Percentiles rank a stretch among this genome's conserved stretches.
Evolutionary conservation across 495 filamentous ascomycete genomes (phyloP).

Genomic region (Penicillium paxilli): DNA sequence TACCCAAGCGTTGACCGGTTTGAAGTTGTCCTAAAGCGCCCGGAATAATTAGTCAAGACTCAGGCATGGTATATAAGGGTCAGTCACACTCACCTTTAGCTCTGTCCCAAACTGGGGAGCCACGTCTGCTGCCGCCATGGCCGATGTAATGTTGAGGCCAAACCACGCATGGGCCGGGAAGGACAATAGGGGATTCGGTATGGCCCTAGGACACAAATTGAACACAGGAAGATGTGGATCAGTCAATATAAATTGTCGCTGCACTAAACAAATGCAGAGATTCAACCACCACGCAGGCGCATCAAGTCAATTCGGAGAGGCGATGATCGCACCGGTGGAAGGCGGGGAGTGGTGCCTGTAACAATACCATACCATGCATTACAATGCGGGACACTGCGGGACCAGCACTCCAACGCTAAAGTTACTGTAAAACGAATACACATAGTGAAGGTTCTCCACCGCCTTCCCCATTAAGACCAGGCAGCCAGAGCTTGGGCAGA

Average conservation of each 20-base stretch:
- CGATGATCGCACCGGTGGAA: constrained; percentile 24
- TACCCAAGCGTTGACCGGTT: constrained; percentile 89
- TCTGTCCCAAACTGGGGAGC: constrained; percentile 84
- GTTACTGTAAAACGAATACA: no score
- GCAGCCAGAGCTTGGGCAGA: no score
- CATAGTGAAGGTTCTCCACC: no score
- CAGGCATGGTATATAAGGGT: not conserved
- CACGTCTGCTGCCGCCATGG: constrained; percentile 74
- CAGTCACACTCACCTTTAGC: constrained; percentile 67
- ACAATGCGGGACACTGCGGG: not conserved
- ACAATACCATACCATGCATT: constrained; percentile 37
- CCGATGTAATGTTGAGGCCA: constrained; percentile 17
- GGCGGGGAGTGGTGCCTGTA: constrained; percentile 40
- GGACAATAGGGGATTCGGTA: not conserved
- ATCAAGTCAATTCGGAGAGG: constrained; percentile 15
- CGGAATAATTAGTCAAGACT: constrained; percentile 3
- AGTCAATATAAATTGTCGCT: not conserved
- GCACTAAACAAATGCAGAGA: not conserved
- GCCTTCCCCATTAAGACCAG: no score
- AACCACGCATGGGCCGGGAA: constrained; percentile 20
- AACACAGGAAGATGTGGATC: not conserved
- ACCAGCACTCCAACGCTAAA: no score
- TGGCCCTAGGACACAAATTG: not conserved
- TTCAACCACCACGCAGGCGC: not conserved
- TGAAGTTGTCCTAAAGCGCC: constrained; percentile 86